phyloP scores from a whole-genome alignment of 2,329 filamentous ascomycete genomes.

The Colletotrichum sp. region DNA sequence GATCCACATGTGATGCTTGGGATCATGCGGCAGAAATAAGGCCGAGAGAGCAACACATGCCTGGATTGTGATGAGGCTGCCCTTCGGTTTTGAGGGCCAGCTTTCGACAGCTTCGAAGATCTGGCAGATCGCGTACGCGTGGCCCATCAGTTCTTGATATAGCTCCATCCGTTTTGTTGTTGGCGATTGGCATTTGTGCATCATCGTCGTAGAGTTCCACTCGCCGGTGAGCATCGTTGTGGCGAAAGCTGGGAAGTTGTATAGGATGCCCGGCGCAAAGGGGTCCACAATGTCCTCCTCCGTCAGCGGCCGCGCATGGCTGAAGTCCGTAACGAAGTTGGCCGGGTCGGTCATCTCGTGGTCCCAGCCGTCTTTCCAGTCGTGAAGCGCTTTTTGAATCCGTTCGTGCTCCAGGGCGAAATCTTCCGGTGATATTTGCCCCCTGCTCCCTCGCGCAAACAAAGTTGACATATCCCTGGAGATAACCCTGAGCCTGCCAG shows the following conservation, averaged over 20 bases:
- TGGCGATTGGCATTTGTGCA: conserved; percentile 79
- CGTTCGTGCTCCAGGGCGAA: conserved; percentile 68
- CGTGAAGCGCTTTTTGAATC: conserved; percentile 51
- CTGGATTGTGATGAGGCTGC: conserved; percentile 75
- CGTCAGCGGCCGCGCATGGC: conserved; percentile 54
- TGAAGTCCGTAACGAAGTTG: conserved; percentile 69
- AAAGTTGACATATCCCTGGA: conserved; percentile 82
- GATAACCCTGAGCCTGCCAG: conserved; percentile 72
- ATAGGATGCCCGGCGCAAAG: conserved; percentile 72
- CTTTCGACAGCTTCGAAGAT: conserved; percentile 80
- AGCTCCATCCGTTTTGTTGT: conserved; percentile 56
- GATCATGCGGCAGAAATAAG: conserved; percentile 80
- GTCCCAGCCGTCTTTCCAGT: conserved; percentile 64
- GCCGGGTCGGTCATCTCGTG: conserved; percentile 64
- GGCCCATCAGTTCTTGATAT: conserved; percentile 58
- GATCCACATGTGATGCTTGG: conserved; percentile 77
- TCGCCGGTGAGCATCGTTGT: conserved; percentile 79
- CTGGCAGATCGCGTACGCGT: conserved; percentile 75
- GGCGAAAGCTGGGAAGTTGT: conserved; percentile 72
- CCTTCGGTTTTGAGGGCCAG: conserved; percentile 73
- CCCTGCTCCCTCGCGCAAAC: conserved; percentile 71
- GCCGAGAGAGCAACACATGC: conserved; percentile 77
- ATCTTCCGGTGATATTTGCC: conserved; percentile 66
- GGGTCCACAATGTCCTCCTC: conserved; percentile 76
- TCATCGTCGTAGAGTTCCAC: conserved; percentile 78